Evolutionary conservation across 2,329 filamentous ascomycete species (phyloP).

Genomic region (Emmonsiellopsis sp.): DNA sequence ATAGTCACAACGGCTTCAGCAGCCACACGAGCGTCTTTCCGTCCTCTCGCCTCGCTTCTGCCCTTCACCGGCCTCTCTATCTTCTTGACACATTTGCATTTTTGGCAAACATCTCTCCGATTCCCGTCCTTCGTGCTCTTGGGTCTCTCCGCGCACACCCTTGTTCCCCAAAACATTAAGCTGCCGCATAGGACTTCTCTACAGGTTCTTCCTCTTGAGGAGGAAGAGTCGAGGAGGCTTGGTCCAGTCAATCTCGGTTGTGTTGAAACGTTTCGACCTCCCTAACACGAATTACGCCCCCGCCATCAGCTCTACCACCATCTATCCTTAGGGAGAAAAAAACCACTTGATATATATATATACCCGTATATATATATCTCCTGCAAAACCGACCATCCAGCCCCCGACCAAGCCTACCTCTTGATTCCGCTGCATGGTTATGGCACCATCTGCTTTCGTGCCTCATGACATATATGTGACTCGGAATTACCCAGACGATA

Average conservation of each 20-base stretch:
- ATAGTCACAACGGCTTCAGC: slow-evolving; percentile 30
- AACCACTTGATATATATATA: not conserved
- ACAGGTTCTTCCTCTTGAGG: slow-evolving; percentile 97
- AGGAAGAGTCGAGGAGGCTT: slow-evolving; percentile 99
- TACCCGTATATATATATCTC: slow-evolving; percentile 6
- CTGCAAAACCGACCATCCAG: slow-evolving; percentile 8
- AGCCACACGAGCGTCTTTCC: slow-evolving; percentile 17
- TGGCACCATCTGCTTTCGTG: slow-evolving; percentile 62
- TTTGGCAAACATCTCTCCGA: slow-evolving; percentile 25
- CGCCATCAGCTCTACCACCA: not conserved
- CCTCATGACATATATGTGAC: slow-evolving; percentile 38
- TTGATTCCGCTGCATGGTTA: slow-evolving; percentile 43
- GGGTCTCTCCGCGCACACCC: slow-evolving; percentile 28
- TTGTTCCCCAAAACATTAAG: slow-evolving; percentile 61
- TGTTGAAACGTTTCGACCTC: slow-evolving; percentile 80
- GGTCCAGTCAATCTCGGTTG: slow-evolving; percentile 84
- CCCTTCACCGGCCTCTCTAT: slow-evolving; percentile 34
- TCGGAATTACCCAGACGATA: slow-evolving; percentile 19
- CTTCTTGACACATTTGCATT: slow-evolving; percentile 41
- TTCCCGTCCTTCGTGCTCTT: slow-evolving; percentile 29
- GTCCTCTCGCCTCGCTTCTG: slow-evolving; percentile 7
- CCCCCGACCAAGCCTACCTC: slow-evolving; percentile 13
- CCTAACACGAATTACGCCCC: slow-evolving; percentile 56
- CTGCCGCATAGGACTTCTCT: slow-evolving; percentile 99
- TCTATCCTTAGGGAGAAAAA: not conserved